A percentile compares a stretch with the other conserved stretches of the same genome.
Conservation (phyloP, 805 yeast genomes). For the Nakazawaea peltata region DNA sequence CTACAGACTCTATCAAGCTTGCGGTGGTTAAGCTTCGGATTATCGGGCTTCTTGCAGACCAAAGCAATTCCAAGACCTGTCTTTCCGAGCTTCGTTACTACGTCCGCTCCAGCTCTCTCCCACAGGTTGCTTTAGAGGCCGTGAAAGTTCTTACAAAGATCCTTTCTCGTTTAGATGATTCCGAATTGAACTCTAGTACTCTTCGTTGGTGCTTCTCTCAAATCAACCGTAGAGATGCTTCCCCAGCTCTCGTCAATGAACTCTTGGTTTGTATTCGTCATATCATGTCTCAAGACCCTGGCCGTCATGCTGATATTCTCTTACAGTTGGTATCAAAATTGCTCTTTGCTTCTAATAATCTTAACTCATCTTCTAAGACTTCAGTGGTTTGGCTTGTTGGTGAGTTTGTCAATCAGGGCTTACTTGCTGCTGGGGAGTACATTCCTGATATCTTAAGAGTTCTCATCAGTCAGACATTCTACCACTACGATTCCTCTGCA, state of each 20-base stretch:
- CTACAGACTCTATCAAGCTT: conserved; percentile 37
- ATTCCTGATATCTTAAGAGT: conserved; percentile 73
- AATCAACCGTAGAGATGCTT: conserved; percentile 24
- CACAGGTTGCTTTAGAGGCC: conserved; percentile 30
- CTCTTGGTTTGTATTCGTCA: conserved; percentile 65
- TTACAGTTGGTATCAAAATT: conserved; percentile 33
- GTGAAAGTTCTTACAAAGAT: conserved; percentile 43
- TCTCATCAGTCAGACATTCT: conserved; percentile 38
- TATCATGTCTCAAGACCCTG: conserved; percentile 57
- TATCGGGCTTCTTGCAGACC: conserved; percentile 49
- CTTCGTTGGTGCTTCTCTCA: conserved; percentile 57
- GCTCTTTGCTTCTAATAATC: conserved; percentile 9
- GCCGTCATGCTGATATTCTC: conserved; percentile 45
- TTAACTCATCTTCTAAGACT: conserved; percentile 47
- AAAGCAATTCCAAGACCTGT: conserved; percentile 40
- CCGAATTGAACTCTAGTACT: conserved; percentile 44
- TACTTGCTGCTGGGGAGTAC: conserved; percentile 23
- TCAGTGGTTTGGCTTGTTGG: conserved; percentile 90
- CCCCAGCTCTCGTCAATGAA: conserved; percentile 44
- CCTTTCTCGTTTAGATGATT: conserved; percentile 11
- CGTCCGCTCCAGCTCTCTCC: conserved; percentile 14
- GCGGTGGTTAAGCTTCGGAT: conserved; percentile 53
- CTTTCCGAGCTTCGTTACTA: conserved; percentile 59
- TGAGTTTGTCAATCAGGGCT: conserved; percentile 44
- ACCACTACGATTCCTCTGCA: neutral